Base-by-base conservation (phyloP, 2,329 filamentous ascomycete species). In the Aspergillus bombycis region DNA sequence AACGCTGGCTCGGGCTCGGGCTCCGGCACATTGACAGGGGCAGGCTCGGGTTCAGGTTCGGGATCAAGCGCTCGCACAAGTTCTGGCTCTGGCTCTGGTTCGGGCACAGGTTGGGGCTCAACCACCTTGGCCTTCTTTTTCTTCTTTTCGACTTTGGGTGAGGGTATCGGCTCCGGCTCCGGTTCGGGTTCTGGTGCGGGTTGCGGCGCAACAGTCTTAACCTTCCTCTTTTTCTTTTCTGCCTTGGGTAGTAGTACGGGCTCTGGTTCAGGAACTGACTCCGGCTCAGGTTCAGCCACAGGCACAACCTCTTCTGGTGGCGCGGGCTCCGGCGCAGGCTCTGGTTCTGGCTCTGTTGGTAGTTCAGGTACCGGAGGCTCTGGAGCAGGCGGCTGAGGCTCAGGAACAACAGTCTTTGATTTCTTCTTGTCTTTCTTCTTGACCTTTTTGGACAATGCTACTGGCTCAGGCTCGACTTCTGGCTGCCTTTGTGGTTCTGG, bases 381-480 rank as follows among this genome's bases (percentile, higher is more conserved):
- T 30, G 19, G 48, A 6, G 28, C 48, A 52, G 28, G 72, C 14
- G 69, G 68, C 41, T 67, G 64, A 1, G 67, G 67, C 28, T 67
- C 67, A 11, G 64, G 61, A 26, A 70, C 67, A 26, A 58, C 30
- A 34, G 52, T 36, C 46, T 61, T 66, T 23, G 56, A 26, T 57
- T 64, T 66, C 62, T 66, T 66, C 46, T 66, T 66, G 7, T 66
- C 64, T 26, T 67, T 67, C 61, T 67, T 67, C 28, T 74, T 70
- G 2, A 69, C 71, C 41, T 71, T 65, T 58, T 66, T 66, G 28
- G 56, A 62, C 36, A 62, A 52, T 28, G 46, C 23, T 73, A 75
- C 63, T 76, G 77, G 64, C 78, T 78, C 65, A 76, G 78, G 70
- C 77, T 81, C 52, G 65, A 72, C 64, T 57, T 66, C 67, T 36